Conservation (phyloP, 257 asterid species). For the Misopates orontium region DNA sequence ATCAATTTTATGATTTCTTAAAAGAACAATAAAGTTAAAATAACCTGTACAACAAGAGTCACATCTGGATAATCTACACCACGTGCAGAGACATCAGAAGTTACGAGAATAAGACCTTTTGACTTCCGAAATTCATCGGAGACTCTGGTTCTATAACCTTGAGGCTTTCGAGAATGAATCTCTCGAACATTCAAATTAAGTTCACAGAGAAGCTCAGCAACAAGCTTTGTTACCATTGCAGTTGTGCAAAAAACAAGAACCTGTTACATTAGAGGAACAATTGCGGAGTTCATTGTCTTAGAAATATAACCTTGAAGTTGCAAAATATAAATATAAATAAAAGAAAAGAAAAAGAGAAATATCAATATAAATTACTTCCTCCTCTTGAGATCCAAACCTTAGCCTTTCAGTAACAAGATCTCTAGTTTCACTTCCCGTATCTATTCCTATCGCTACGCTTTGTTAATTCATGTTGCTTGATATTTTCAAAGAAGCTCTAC, state of each 20-base stretch:
- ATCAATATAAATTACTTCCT: background rate
- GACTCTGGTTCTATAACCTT: constrained; percentile 80
- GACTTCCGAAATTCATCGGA: constrained; percentile 95
- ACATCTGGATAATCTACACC: constrained; percentile 99
- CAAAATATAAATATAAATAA: background rate
- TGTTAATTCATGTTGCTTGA: background rate
- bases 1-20: background rate
- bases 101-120: constrained; percentile 88
- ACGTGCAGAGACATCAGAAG: constrained; percentile 98
- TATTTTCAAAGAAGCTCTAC: background rate
- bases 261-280: constrained; percentile 38
- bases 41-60: constrained; percentile 87
- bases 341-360: background rate
- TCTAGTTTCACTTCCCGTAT: background rate
- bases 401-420: background rate
- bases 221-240: constrained; percentile 93
- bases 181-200: constrained; percentile 87
- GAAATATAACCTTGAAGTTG: background rate
- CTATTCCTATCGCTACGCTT: background rate
- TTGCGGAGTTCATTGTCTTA: background rate
- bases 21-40: constrained; percentile 6
- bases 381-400: background rate
- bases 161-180: constrained; percentile 93
- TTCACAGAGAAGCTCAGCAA: constrained; percentile 79
- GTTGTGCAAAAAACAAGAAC: constrained; percentile 96